phyloP scores from a whole-genome alignment of 805 yeast species.

The Yarrowia divulgata region DNA sequence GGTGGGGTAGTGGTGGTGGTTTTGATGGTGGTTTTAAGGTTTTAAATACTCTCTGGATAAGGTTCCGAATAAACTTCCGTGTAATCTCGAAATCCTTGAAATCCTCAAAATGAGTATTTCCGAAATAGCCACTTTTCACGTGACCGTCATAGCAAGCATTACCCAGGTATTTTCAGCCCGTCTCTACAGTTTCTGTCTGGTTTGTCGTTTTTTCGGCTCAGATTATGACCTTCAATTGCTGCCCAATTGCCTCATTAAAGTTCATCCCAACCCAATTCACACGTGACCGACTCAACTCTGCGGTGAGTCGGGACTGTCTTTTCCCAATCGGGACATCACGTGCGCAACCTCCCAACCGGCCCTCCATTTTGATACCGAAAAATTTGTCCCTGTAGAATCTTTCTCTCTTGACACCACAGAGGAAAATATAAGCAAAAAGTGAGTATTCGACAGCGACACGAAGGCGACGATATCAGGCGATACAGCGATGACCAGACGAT shows the following conservation, averaged over 20 bases:
- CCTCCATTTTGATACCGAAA: constrained; percentile 37
- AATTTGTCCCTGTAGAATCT: constrained; percentile 35
- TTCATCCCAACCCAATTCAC: background rate
- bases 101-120: too few relatives aligned
- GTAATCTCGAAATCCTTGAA: too few relatives aligned
- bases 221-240: background rate
- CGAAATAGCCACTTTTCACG: too few relatives aligned
- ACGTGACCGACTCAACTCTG: constrained; percentile 27
- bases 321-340: constrained; percentile 38
- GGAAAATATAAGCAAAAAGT: constrained; percentile 39
- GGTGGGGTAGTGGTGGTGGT: too few relatives aligned
- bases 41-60: too few relatives aligned
- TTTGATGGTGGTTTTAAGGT: too few relatives aligned
- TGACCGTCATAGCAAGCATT: too few relatives aligned
- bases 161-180: too few relatives aligned
- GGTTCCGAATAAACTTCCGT: too few relatives aligned
- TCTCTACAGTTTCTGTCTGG: too few relatives aligned
- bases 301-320: constrained; percentile 32
- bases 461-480: too few relatives aligned
- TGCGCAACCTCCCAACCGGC: constrained; percentile 29
- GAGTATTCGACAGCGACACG: constrained; percentile 27
- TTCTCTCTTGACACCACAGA: constrained; percentile 40
- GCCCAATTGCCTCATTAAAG: background rate
- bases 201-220: background rate
- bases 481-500: background rate